Evolutionary conservation across 2,329 filamentous ascomycete species (phyloP).

Genomic region (Aureobasidium namibiae): DNA sequence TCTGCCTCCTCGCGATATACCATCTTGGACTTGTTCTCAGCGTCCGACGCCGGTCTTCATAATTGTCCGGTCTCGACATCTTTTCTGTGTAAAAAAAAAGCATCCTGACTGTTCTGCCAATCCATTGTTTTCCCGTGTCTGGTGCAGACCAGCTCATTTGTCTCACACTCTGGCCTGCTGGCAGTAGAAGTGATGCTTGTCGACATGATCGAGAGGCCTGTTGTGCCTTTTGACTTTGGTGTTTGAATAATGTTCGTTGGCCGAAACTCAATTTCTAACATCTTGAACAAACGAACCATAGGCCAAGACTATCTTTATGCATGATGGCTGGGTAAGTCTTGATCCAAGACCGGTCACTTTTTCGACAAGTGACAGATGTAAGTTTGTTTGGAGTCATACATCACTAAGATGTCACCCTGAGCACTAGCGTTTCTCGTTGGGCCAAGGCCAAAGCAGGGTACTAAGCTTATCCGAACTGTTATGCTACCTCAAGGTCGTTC

Average conservation of each 20-base stretch:
- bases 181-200: background rate
- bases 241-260: background rate
- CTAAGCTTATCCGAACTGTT: background rate
- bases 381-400: background rate
- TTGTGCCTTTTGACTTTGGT: background rate
- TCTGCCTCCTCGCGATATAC: slow-evolving; percentile 8
- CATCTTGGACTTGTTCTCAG: slow-evolving; percentile 5
- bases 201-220: background rate
- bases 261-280: background rate
- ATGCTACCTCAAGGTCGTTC: background rate
- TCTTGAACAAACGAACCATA: background rate
- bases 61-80: background rate
- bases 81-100: slow-evolving; percentile 4
- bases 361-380: background rate
- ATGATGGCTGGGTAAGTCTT: background rate
- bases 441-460: background rate
- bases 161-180: background rate
- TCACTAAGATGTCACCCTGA: background rate
- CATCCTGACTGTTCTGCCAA: background rate
- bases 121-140: background rate
- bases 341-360: background rate
- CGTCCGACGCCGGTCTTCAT: background rate
- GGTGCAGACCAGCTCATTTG: background rate
- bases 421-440: background rate
- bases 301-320: background rate